Evolutionary conservation across 305 asterid species (phyloP).

Genomic region (Coffea humblotiana): DNA sequence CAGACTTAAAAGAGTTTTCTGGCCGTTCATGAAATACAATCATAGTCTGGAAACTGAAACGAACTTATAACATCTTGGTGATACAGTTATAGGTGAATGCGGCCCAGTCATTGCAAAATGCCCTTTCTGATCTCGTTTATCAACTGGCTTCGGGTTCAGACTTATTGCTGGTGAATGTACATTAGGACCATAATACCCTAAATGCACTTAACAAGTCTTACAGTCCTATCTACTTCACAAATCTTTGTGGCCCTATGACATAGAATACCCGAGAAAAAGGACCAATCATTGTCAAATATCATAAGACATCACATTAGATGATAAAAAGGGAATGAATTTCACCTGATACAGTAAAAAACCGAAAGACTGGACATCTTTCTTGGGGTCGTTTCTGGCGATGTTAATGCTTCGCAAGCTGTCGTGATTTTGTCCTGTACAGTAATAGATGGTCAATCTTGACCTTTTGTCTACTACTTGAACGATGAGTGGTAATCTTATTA

Average conservation of each 20-base stretch:
- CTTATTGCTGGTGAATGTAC: neutral
- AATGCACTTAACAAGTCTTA: neutral
- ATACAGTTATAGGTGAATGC: neutral
- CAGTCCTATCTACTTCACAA: neutral
- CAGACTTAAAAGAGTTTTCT: neutral
- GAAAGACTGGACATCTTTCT: slow-evolving; percentile 49
- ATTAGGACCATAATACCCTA: neutral
- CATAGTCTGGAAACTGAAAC: neutral
- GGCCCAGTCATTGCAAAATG: neutral
- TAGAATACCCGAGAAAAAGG: neutral
- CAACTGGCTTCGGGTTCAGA: neutral
- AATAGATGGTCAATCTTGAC: slow-evolving; percentile 5
- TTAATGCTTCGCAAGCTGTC: slow-evolving; percentile 24
- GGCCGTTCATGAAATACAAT: no score
- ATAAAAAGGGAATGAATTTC: neutral
- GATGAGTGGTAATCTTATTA: neutral
- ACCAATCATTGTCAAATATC: neutral
- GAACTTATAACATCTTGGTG: neutral
- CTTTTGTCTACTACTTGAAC: neutral
- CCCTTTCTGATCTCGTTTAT: neutral
- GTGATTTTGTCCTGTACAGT: slow-evolving; percentile 35
- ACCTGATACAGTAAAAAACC: slow-evolving; percentile 59
- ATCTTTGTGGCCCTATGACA: neutral
- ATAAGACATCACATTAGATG: slow-evolving; percentile 4
- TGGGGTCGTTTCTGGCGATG: slow-evolving; percentile 30